phyloP scores from a whole-genome alignment of 202 grass and related monocot genomes.

The Panicum hallii region DNA sequence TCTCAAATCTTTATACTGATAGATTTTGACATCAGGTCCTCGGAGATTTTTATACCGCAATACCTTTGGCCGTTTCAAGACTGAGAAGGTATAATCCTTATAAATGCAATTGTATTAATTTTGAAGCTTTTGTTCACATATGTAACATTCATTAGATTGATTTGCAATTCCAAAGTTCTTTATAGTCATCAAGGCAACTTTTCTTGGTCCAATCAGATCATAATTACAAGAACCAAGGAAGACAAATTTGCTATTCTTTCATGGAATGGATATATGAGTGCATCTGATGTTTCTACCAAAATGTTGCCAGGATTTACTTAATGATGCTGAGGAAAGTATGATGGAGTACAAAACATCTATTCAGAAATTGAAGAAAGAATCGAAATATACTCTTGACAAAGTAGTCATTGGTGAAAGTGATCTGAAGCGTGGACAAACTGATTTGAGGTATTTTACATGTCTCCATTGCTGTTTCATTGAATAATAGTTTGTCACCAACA shows the following conservation, averaged over 20 bases:
- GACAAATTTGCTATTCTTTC: background rate
- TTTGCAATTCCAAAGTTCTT: constrained; percentile 30
- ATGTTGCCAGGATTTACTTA: constrained; percentile 68
- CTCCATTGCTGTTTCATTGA: constrained; percentile 19
- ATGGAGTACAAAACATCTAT: constrained; percentile 72
- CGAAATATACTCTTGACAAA: constrained; percentile 81
- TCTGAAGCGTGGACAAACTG: constrained; percentile 71
- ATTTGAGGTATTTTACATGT: constrained; percentile 62
- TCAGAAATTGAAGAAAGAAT: constrained; percentile 72
- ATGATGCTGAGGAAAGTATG: constrained; percentile 81
- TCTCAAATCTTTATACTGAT: constrained; percentile 42
- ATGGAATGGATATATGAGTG: background rate
- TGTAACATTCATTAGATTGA: constrained; percentile 4
- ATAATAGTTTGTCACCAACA: constrained; percentile 19
- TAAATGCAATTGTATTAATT: constrained; percentile 28
- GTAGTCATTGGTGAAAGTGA: constrained; percentile 81
- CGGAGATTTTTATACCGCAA: constrained; percentile 84
- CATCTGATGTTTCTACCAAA: background rate
- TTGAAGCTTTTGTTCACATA: constrained; percentile 24
- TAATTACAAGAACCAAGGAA: constrained; percentile 17
- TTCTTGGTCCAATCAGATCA: constrained; percentile 16
- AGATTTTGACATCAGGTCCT: constrained; percentile 60
- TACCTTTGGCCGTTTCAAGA: constrained; percentile 86
- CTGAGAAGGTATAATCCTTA: constrained; percentile 70
- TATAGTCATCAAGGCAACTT: constrained; percentile 8